Evolutionary conservation across 768 basidiomycete species (phyloP), one percentile per base, ranked within the genome.

Genomic region (Rhodotorula toruloides): DNA sequence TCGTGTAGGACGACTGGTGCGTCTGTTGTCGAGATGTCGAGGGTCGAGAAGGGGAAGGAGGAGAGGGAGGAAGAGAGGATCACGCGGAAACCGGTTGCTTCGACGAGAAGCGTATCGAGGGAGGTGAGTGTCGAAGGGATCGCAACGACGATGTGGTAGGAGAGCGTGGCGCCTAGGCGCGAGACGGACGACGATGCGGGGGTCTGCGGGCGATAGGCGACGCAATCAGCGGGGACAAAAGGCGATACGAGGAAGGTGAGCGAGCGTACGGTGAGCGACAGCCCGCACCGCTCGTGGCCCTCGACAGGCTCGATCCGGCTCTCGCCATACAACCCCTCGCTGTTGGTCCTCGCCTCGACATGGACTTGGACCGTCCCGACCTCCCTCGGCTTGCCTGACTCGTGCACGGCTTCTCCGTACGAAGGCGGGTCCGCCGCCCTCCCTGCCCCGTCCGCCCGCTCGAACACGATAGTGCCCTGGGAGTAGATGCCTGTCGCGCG

Each of bases 91-190:
- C 31, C 9, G 13, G 64, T 8, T 47, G 34, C 42, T 1, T 39
- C 39, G 58, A 58, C 53, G 44, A 3, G 7, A 52, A 65, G 63
- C 3, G 54, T 49, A 16, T 49, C 29, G 42, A 58, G 57, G 36
- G 43, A 11, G 7, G 53, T 21, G 32, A 65, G 27, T 25, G 3
- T 3, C 29, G 58, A 11, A 7, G 64, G 64, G 53, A 65, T 42
- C 29, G 46, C 48, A 53, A 65, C 25, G 32, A 53, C 60, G 46
- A 65, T 54, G 39, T 65, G 64, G 57, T 27, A 65, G 11, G 64
- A 65, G 17, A 65, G 53, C 19, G 39, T 19, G 0, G 64, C 58
- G 58, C 58, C 53, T 4, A 65, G 17, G 2, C 57, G 46, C 2
- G 21, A 10, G 32, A 58, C 34, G 27, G 58, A 59, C 0, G 46